A percentile compares a stretch with the other conserved stretches of the same genome.
Evolutionary conservation across 148 eudicot species (phyloP).

Genomic region (Rhododendron kiyosumense): DNA sequence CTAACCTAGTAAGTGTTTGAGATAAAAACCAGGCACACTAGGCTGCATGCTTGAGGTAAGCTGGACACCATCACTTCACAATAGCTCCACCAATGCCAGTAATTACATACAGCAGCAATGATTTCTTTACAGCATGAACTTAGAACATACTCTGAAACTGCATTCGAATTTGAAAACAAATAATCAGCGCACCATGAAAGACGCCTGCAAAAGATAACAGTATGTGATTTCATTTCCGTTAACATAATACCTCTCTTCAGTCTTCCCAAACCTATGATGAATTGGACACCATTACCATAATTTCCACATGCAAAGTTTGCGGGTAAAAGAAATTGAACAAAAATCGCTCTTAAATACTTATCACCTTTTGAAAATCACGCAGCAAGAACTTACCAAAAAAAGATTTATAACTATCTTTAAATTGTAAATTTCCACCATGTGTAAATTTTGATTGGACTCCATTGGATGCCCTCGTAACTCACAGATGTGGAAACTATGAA

Average conservation of each 20-base stretch:
- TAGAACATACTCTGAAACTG: not conserved
- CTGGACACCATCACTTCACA: not conserved
- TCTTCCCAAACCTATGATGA: not conserved
- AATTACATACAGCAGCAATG: not conserved
- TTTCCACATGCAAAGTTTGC: not conserved
- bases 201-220: not conserved
- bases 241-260: not conserved
- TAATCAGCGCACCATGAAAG: not conserved
- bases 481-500: not conserved
- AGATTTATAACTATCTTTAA: not conserved
- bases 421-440: not conserved
- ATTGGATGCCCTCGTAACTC: not conserved
- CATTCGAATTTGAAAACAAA: not conserved
- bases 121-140: not conserved
- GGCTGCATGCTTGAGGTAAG: not conserved
- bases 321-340: not conserved
- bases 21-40: not conserved
- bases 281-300: not conserved
- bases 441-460: not conserved
- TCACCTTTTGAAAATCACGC: not conserved
- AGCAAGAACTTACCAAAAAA: not conserved
- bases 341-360: not conserved
- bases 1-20: not conserved
- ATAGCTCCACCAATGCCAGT: not conserved
- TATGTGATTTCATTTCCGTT: not conserved